Percentiles rank a stretch among this genome's conserved stretches.
phyloP scores from a whole-genome alignment of 495 filamentous ascomycete species.

The Pyrenopolyporus hunteri region DNA sequence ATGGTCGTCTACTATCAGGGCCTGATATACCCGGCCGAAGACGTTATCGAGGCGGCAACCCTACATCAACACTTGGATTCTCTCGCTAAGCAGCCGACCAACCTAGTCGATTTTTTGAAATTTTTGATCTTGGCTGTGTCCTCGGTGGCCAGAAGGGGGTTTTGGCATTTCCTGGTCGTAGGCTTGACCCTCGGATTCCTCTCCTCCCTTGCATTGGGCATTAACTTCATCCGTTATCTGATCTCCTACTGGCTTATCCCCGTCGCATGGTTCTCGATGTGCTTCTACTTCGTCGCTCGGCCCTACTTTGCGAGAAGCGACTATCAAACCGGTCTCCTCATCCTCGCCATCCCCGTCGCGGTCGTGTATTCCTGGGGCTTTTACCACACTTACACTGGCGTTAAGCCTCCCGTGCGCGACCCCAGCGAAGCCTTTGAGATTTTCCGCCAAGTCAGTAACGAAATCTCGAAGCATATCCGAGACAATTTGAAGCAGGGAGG shows the following conservation, averaged over 20 bases:
- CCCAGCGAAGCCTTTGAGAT: neutral
- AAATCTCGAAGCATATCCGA: neutral
- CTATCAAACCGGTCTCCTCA: neutral
- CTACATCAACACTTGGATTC: constrained; percentile 26
- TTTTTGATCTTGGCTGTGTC: neutral
- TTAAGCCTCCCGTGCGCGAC: neutral
- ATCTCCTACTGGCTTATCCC: neutral
- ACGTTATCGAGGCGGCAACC: neutral
- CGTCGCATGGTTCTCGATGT: neutral
- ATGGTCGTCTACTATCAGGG: constrained; percentile 49
- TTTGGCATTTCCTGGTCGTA: constrained; percentile 14
- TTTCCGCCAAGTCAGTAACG: neutral
- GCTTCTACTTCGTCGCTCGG: neutral
- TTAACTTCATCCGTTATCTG: neutral
- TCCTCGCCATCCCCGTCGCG: neutral
- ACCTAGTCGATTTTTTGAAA: neutral
- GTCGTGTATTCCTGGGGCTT: neutral
- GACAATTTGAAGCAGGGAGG: neutral
- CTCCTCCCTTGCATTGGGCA: neutral
- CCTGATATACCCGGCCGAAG: constrained; percentile 20
- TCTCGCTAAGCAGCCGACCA: neutral
- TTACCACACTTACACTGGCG: neutral
- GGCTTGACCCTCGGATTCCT: neutral
- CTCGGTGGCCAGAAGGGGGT: neutral
- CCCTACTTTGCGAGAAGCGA: neutral